These are phyloP conservation scores for Rhizophora apiculata DNA, from an alignment of 345 rosid species.

Conservation along the genomic window DNA sequence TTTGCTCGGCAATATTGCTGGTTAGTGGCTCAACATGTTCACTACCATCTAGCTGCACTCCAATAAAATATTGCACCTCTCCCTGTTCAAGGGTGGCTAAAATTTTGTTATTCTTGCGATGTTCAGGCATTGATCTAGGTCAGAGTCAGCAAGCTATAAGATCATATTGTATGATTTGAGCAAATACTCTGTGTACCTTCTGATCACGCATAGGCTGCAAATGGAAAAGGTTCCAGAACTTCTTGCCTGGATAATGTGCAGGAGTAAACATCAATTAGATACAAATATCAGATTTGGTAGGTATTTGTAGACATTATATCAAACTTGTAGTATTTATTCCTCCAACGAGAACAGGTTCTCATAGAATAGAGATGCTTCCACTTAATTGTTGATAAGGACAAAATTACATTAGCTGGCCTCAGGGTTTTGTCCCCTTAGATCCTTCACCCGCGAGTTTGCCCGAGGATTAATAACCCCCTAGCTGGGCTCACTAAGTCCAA, in stretches of 20 bases:
- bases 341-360: too few relatives aligned
- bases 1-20: constrained; percentile 58
- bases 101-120: not conserved
- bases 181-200: constrained; percentile 48
- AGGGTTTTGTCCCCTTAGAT: too few relatives aligned
- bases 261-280: not conserved
- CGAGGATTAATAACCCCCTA: too few relatives aligned
- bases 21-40: constrained; percentile 80
- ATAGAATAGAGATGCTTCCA: too few relatives aligned
- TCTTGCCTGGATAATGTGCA: constrained; percentile 57
- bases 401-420: too few relatives aligned
- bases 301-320: not conserved
- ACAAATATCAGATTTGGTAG: not conserved
- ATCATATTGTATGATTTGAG: not conserved
- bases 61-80: constrained; percentile 95
- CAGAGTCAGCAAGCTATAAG: not conserved
- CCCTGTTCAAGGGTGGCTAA: constrained; percentile 43
- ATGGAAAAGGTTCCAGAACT: constrained; percentile 98
- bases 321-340: too few relatives aligned
- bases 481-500: too few relatives aligned
- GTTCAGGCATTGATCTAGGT: not conserved
- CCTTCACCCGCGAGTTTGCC: too few relatives aligned
- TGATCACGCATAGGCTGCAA: constrained; percentile 99
- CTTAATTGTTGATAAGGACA: too few relatives aligned
- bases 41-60: constrained; percentile 95